Evolutionary conservation across 2,329 filamentous ascomycete genomes (phyloP), one percentile per base, ranked within the genome.

Genomic region (Xylaria hypoxylon): DNA sequence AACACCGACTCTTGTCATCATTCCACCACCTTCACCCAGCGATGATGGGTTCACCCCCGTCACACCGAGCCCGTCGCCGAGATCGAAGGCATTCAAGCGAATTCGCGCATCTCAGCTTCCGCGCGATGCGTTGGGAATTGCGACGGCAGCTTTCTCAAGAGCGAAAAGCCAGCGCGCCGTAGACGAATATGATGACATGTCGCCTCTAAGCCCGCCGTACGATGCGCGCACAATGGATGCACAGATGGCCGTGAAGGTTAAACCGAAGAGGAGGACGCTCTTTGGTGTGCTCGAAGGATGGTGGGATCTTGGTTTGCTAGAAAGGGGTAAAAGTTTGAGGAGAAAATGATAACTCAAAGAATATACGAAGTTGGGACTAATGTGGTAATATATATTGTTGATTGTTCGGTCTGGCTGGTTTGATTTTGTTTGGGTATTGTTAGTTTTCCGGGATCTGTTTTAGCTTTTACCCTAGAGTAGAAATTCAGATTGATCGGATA

Each of bases 281-380:
- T 76, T 85, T 67, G 78, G 82, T 44, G 76, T 80, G 22, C 78
- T 86, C 31, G 84, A 86, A 47, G 85, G 84, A 5, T 87, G 84
- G 84, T 87, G 85, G 84, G 84, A 86, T 74, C 75, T 86, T 61
- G 82, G 80, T 3, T 72, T 86, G 61, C 69, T 86, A 60, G 83
- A 79, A 38, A 70, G 76, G 19, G 70, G 84, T 28, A 83, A 77
- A 75, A 79, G 83, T 65, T 53, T 75, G 35, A 72, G 70, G 53
- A 45, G 65, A 38, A 70, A 67, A 65, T 64, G 59, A 38, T 44
- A 53, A 33, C 28, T 24, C n/a, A 26, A 63, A 64, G 31, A 19
- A 33, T 45, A 8, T 19, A 62, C n/a, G 56, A 69, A 38, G 28
- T 33, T 40, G 42, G 50, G 44, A 52, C 1, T 68, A 60, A 68